phyloP scores from a whole-genome alignment of 441 rosid genomes.

The Corymbia calophylla region DNA sequence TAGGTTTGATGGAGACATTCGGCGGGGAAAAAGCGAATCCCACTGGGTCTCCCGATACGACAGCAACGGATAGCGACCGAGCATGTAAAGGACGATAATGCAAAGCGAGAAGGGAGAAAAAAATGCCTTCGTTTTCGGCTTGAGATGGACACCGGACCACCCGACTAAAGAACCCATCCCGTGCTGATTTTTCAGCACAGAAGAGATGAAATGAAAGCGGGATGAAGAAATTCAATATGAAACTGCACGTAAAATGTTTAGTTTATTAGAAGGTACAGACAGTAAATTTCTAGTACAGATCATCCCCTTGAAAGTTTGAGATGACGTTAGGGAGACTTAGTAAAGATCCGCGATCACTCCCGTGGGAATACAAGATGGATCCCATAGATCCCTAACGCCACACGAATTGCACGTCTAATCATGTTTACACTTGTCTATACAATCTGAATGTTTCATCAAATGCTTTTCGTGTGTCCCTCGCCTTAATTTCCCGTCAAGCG shows the following conservation, averaged over 20 bases:
- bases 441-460: not conserved
- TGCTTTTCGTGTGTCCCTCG: not conserved
- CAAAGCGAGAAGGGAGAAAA: not conserved
- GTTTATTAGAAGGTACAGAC: not conserved
- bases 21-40: constrained; percentile 8
- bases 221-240: not conserved
- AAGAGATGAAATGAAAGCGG: not conserved
- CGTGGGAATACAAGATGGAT: not conserved
- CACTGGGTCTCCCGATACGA: not conserved
- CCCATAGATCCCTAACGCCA: not conserved
- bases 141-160: not conserved
- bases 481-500: not conserved
- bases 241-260: not conserved
- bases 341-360: not conserved
- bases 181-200: not conserved
- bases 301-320: not conserved
- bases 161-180: not conserved
- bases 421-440: not conserved
- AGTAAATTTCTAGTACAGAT: not conserved
- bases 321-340: not conserved
- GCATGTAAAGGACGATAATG: not conserved
- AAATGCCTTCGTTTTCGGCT: not conserved
- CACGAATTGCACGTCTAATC: not conserved
- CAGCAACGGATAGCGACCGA: not conserved
- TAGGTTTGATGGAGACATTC: constrained; percentile 6